phyloP scores from a whole-genome alignment of 2,329 filamentous ascomycete genomes.

The Fusarium pseudograminearum region DNA sequence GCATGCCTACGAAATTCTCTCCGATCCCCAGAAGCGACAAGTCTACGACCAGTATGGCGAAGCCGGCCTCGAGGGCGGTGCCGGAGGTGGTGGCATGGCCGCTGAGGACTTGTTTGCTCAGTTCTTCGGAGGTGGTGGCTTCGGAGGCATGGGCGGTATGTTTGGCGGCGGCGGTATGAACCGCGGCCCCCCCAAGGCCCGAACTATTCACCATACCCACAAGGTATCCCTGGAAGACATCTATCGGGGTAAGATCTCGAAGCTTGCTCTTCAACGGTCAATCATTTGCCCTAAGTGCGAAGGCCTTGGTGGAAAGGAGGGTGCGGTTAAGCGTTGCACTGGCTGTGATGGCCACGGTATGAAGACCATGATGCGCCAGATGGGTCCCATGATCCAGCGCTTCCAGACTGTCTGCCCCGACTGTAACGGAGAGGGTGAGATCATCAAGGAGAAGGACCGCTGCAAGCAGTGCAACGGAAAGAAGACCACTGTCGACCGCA shows the following conservation, averaged over 20 bases:
- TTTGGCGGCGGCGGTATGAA: constrained; percentile 76
- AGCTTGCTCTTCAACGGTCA: constrained; percentile 95
- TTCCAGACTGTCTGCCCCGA: constrained; percentile 99
- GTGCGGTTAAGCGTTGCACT: constrained; percentile 91
- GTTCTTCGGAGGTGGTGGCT: constrained; percentile 84
- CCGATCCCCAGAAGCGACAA: constrained; percentile 89
- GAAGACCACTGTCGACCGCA: constrained; percentile 97
- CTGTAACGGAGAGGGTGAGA: constrained; percentile 97
- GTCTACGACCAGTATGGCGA: constrained; percentile 98
- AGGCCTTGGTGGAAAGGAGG: constrained; percentile 95
- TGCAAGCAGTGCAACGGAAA: constrained; percentile 98
- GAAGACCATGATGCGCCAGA: constrained; percentile 99
- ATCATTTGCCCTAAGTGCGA: constrained; percentile 97
- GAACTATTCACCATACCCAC: constrained; percentile 98
- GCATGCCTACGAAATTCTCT: constrained; percentile 94
- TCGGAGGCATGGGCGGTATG: constrained; percentile 75
- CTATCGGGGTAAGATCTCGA: constrained; percentile 97
- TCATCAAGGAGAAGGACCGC: constrained; percentile 94
- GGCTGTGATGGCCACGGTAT: constrained; percentile 95
- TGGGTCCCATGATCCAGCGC: constrained; percentile 99
- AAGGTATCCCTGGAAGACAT: constrained; percentile 98
- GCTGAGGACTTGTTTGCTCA: constrained; percentile 96
- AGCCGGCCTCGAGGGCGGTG: constrained; percentile 92
- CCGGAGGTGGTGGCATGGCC: constrained; percentile 84
- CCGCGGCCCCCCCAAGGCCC: constrained; percentile 85